A percentile compares a stretch with the other conserved stretches of the same genome.
Evolutionary conservation across 768 basidiomycete species (phyloP).

Genomic region (Tricholoma furcatifolium): DNA sequence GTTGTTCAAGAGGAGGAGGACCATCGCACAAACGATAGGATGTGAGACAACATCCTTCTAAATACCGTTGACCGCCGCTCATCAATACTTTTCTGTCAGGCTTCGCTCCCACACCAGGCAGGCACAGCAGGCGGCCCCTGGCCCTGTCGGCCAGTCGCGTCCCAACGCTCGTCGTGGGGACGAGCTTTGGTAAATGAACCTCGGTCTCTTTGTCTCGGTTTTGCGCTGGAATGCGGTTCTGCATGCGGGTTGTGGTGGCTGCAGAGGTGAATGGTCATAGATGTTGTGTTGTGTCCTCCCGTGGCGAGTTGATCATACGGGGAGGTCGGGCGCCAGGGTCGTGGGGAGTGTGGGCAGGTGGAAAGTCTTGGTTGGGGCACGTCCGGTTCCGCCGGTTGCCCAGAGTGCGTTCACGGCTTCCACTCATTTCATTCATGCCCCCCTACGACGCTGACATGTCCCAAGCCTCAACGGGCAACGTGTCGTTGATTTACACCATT

Average conservation of each 20-base stretch:
- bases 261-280: conserved; percentile 32
- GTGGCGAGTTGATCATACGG: conserved; percentile 27
- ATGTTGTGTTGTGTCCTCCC: conserved; percentile 29
- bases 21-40: conserved; percentile 77
- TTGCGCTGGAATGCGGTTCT: conserved; percentile 44
- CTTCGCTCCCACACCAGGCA: conserved; percentile 87
- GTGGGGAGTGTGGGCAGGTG: conserved; percentile 27
- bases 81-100: conserved; percentile 39
- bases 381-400: conserved; percentile 35
- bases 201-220: conserved; percentile 31
- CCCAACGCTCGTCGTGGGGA: conserved; percentile 44
- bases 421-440: conserved; percentile 22
- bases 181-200: conserved; percentile 52
- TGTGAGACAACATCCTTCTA: conserved; percentile 50
- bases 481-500: conserved; percentile 24
- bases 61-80: conserved; percentile 9
- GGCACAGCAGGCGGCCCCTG: conserved; percentile 62
- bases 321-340: conserved; percentile 14
- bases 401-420: conserved; percentile 28
- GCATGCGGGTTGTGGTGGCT: conserved; percentile 47
- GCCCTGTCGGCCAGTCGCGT: conserved; percentile 46
- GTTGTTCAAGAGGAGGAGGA: conserved; percentile 86
- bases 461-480: conserved; percentile 15
- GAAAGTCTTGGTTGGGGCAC: conserved; percentile 37
- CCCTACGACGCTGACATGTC: no score